Conservation (phyloP, 2,329 filamentous ascomycete species). For the Trichothecium sympodiale region DNA sequence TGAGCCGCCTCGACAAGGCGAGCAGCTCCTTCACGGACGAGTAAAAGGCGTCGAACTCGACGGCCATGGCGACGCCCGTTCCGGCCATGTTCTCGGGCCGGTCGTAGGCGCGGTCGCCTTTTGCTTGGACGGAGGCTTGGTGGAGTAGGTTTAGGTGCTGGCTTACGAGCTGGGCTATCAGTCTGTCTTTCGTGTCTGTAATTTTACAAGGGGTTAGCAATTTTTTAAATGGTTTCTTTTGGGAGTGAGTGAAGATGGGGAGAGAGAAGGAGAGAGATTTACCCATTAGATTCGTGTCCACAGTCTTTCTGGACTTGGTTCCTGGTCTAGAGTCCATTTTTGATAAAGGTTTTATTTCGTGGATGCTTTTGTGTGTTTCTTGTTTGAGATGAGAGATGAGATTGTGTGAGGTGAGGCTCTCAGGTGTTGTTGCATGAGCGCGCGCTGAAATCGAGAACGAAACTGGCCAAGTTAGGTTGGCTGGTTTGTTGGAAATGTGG, state of each 20-base stretch:
- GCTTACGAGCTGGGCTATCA: conserved; percentile 31
- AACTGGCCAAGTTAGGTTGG: too few relatives aligned
- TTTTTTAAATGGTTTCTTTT: too few relatives aligned
- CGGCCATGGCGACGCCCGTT: conserved; percentile 30
- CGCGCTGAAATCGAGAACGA: too few relatives aligned
- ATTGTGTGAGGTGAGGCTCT: too few relatives aligned
- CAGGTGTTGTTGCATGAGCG: too few relatives aligned
- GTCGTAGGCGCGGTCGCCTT: conserved; percentile 25
- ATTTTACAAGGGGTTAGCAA: too few relatives aligned
- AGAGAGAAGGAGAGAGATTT: conserved; percentile 4
- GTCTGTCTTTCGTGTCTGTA: conserved; percentile 34
- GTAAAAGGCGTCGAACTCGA: conserved; percentile 32
- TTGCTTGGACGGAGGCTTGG: conserved; percentile 30
- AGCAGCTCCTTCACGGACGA: conserved; percentile 33
- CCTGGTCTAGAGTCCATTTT: too few relatives aligned
- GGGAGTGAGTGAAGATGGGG: not conserved
- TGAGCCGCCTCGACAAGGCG: conserved; percentile 29
- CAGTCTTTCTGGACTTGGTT: not conserved
- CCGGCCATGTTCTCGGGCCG: conserved; percentile 30
- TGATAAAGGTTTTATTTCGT: too few relatives aligned
- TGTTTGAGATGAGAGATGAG: too few relatives aligned
- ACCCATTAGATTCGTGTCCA: conserved; percentile 24
- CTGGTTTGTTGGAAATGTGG: too few relatives aligned
- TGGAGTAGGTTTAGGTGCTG: conserved; percentile 32
- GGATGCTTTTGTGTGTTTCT: too few relatives aligned